Conservation (phyloP, 2,329 filamentous ascomycete species). For the Akanthomyces muscarius region DNA sequence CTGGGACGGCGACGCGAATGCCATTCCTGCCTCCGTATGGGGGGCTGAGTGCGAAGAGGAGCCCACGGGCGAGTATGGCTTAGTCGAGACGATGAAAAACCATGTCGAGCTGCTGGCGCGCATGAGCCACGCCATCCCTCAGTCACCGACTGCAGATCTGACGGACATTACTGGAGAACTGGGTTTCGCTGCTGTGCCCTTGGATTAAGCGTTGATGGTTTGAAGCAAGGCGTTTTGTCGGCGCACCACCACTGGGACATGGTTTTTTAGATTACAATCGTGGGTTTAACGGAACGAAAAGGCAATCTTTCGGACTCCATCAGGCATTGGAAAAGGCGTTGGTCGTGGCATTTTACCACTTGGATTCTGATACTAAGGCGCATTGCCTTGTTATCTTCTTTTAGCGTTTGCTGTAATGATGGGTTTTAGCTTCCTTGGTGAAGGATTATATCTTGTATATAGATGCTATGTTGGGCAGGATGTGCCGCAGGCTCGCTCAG, state of each 20-base stretch:
- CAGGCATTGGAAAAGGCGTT: slow-evolving; percentile 11
- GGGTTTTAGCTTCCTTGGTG: neutral
- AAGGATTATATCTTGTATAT: neutral
- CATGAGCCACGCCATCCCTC: slow-evolving; percentile 27
- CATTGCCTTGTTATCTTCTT: neutral
- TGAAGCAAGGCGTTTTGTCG: neutral
- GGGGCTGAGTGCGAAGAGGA: slow-evolving; percentile 48
- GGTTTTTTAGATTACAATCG: neutral
- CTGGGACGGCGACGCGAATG: slow-evolving; percentile 44
- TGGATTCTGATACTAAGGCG: neutral
- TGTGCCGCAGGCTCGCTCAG: neutral
- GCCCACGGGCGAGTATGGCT: slow-evolving; percentile 32
- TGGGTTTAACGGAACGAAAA: slow-evolving; percentile 14
- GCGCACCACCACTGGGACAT: neutral
- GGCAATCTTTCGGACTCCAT: neutral
- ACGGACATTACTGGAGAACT: slow-evolving; percentile 30
- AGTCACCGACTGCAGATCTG: slow-evolving; percentile 11
- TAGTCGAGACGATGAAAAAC: slow-evolving; percentile 35
- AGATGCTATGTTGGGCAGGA: neutral
- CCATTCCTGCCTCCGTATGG: slow-evolving; percentile 55
- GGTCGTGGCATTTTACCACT: slow-evolving; percentile 1
- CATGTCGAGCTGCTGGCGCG: slow-evolving; percentile 40
- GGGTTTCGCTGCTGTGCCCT: slow-evolving; percentile 24
- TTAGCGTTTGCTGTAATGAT: neutral
- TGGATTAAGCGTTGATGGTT: slow-evolving; percentile 8